Conservation (phyloP, 345 rosid species). For the Hibiscus trionum region DNA sequence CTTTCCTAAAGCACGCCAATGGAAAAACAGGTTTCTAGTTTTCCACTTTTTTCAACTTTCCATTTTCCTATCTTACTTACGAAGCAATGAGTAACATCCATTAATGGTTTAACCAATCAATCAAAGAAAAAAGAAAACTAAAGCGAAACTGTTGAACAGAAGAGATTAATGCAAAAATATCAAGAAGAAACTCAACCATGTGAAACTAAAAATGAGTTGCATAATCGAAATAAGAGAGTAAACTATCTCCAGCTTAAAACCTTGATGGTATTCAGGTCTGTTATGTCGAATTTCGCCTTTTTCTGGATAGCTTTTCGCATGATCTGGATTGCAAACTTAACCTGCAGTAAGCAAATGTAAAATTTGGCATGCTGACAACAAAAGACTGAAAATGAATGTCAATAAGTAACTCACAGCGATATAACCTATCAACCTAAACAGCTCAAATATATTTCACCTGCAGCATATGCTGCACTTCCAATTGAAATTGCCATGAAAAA, state of each 20-base stretch:
- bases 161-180: background rate
- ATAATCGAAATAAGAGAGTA: background rate
- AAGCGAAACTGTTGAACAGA: background rate
- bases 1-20: no score
- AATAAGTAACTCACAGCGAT: background rate
- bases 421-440: background rate
- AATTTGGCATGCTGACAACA: background rate
- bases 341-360: constrained; percentile 34
- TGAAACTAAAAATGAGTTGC: background rate
- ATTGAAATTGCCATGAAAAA: background rate
- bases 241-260: constrained; percentile 23
- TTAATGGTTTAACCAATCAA: constrained; percentile 5
- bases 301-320: constrained; percentile 74
- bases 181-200: background rate
- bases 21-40: background rate
- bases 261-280: constrained; percentile 71
- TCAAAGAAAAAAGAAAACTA: constrained; percentile 8
- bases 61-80: background rate
- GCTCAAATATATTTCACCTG: background rate
- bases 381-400: background rate
- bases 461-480: background rate
- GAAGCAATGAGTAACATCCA: background rate
- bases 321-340: constrained; percentile 84
- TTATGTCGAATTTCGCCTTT: constrained; percentile 79
- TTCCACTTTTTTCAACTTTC: background rate